Evolutionary conservation across 352 stramenopile species (phyloP).

Genomic region (Pythium aristosporum): DNA sequence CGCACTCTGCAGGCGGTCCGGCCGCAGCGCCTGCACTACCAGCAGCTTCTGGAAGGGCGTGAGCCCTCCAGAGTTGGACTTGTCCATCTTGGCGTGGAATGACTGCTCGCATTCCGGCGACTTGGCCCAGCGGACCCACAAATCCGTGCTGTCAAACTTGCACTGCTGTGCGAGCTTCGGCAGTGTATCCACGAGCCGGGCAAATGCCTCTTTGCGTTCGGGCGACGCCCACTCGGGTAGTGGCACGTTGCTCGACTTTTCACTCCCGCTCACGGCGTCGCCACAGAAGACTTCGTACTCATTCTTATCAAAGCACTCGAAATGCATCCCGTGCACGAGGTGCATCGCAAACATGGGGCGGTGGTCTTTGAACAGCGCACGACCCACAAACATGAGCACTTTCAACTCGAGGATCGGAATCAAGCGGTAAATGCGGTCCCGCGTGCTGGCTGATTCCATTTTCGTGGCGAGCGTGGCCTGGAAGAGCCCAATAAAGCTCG

Average conservation of each 20-base stretch:
- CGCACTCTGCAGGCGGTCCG: conserved; percentile 88
- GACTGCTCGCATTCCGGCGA: conserved; percentile 87
- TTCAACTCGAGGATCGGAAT: conserved; percentile 88
- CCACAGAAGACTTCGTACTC: conserved; percentile 95
- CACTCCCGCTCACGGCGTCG: conserved; percentile 47
- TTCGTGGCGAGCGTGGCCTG: conserved; percentile 74
- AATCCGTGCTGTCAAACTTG: conserved; percentile 78
- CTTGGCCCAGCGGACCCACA: conserved; percentile 91
- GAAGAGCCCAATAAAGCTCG: conserved; percentile 89
- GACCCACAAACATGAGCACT: conserved; percentile 91
- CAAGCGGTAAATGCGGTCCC: conserved; percentile 80
- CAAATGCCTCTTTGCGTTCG: conserved; percentile 88
- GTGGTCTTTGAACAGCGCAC: conserved; percentile 93
- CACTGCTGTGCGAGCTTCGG: conserved; percentile 65
- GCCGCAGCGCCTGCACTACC: conserved; percentile 90
- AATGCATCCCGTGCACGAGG: conserved; percentile 91
- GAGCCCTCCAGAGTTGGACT: conserved; percentile 44
- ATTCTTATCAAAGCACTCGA: conserved; percentile 89
- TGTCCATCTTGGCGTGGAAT: conserved; percentile 90
- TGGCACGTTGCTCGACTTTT: conserved; percentile 25
- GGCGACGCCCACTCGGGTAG: conserved; percentile 78
- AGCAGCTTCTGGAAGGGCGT: conserved; percentile 92
- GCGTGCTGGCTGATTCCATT: conserved; percentile 73
- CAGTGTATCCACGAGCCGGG: conserved; percentile 69
- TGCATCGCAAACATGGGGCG: conserved; percentile 94